These are phyloP conservation scores for Gaillardinia entomophila DNA, from an alignment of 805 yeast species.

Conservation along the genomic window DNA sequence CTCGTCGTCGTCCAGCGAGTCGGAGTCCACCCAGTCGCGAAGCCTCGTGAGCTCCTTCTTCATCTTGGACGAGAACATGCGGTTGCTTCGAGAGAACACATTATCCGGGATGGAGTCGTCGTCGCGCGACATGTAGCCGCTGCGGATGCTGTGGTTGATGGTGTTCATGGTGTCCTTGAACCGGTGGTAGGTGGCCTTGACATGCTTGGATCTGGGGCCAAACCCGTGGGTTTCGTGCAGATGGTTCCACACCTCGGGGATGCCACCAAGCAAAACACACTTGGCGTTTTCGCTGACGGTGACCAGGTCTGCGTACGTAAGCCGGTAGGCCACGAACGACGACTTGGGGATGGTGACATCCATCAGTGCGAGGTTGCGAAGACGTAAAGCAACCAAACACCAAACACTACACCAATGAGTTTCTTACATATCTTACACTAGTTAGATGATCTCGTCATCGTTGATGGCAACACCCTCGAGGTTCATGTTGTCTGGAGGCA, in stretches of 20 bases:
- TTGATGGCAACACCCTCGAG: conserved; percentile 36
- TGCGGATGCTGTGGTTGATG: conserved; percentile 4
- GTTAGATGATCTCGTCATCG: conserved; percentile 34
- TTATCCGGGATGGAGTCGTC: conserved; percentile 1
- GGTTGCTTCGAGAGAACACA: neutral
- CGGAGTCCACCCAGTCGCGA: neutral
- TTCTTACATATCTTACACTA: neutral
- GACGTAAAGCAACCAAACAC: too few relatives aligned
- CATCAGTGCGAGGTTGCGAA: too few relatives aligned
- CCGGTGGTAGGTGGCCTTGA: conserved; percentile 6
- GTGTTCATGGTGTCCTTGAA: conserved; percentile 3
- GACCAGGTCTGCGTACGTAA: conserved; percentile 45
- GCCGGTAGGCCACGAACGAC: conserved; percentile 59
- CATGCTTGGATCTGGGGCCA: conserved; percentile 7
- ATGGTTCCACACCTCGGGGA: conserved; percentile 51
- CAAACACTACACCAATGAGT: too few relatives aligned
- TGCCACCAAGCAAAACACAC: conserved; percentile 47
- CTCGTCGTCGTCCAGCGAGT: neutral
- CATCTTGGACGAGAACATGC: neutral
- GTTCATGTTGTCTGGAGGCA: conserved; percentile 79
- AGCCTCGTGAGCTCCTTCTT: neutral
- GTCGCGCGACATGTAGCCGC: conserved; percentile 1
- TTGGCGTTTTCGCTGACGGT: conserved; percentile 46
- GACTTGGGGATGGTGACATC: conserved; percentile 39
- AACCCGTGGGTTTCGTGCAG: conserved; percentile 25